phyloP scores from a whole-genome alignment of 2,329 filamentous ascomycete genomes.

The Hypoxylon sp. region DNA sequence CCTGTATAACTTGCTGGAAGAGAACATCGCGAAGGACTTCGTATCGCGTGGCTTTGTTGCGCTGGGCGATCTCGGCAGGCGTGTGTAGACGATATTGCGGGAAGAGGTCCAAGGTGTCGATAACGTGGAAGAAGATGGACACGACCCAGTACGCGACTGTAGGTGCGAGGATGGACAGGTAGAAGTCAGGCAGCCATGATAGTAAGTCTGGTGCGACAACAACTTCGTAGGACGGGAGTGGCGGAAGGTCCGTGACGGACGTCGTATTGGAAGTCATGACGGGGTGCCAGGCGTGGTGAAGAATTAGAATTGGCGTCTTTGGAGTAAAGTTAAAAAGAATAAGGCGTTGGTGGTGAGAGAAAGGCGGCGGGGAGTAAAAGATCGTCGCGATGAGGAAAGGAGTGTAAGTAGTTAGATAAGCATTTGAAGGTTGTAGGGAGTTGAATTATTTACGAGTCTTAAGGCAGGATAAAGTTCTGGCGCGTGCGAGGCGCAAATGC shows the following conservation, averaged over 20 bases:
- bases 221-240: constrained; percentile 86
- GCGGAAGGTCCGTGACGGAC: constrained; percentile 77
- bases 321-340: constrained; percentile 4
- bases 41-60: constrained; percentile 87
- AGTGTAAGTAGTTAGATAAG: constrained; percentile 37
- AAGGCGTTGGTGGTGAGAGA: background rate
- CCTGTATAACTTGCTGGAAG: constrained; percentile 92
- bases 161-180: constrained; percentile 81
- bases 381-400: constrained; percentile 39
- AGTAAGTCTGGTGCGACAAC: constrained; percentile 79
- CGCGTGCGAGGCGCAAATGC: constrained; percentile 33
- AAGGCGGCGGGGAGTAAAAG: constrained; percentile 21
- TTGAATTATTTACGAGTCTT: constrained; percentile 27
- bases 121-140: constrained; percentile 87
- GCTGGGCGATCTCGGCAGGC: constrained; percentile 87
- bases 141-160: constrained; percentile 90
- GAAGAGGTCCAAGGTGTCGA: constrained; percentile 89
- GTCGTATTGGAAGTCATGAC: constrained; percentile 66
- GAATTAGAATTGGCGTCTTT: constrained; percentile 42
- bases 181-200: constrained; percentile 84
- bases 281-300: constrained; percentile 28
- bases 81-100: constrained; percentile 95
- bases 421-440: constrained; percentile 18
- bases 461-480: constrained; percentile 33
- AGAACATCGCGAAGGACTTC: constrained; percentile 93